Evolutionary conservation across 306 rosid genomes (phyloP), one percentile per base, ranked within the genome.

Genomic region (Erythrophleum fordii): DNA sequence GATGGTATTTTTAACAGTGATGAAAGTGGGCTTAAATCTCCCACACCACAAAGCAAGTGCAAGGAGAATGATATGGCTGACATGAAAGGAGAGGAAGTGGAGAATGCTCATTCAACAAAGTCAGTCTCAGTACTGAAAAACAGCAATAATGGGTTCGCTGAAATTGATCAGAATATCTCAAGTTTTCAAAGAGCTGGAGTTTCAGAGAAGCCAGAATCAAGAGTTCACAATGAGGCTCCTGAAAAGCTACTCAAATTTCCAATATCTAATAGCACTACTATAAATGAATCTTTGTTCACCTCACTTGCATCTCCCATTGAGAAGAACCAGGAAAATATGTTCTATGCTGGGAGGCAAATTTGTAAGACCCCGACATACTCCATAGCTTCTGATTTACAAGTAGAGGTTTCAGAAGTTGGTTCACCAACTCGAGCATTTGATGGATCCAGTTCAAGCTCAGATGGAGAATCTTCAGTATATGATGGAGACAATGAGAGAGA

Each of bases 361-460:
- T 22, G 68, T 82, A 97, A 87, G 25, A 85, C 90, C 11, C 91
- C 88, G 25, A 76, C 97, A 22, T 31, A 52, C 60, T 93, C 97
- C 73, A 70, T 93, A 60, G 98, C 99, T 69, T 96, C 98, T 77
- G 99, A 96, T 48, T 17, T 93, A 62, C 97, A 96, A 73, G 99
- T 96, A 39, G 99, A 93, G 91, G 87, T 92, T 73, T 96, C 99
- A 18, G 99, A 95, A 73, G 5, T 72, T 42, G 96, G 93, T 75
- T 93, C 99, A 39, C 91, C 98, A 73, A 87, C 93, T 8, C 58
- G 79, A 3, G 86, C 89, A 72, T 17, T 76, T 70, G 90, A 86
- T 13, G 97, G 82, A 20, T 88, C 84, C 22, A 49, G 70, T 25
- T 82, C 92, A 17, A 87, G 77, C 20, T 88, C 80, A 0, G 92